Conservation (phyloP, 805 yeast species). For the Saccharomycopsis lassenensis region DNA sequence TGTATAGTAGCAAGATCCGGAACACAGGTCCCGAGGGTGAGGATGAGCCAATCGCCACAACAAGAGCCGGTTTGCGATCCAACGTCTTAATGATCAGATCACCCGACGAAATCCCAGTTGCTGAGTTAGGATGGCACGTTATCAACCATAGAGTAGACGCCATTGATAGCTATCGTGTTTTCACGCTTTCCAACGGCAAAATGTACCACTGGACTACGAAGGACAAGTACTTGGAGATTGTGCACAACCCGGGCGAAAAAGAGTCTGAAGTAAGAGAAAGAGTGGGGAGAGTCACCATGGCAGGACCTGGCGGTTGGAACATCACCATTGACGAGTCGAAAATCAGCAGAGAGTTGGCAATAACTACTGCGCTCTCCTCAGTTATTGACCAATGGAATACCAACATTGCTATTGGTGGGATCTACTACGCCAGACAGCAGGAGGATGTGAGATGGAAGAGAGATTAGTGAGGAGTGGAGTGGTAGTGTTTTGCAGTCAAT, state of each 20-base stretch:
- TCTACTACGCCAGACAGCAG: conserved; percentile 43
- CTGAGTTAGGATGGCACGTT: conserved; percentile 56
- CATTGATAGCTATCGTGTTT: conserved; percentile 47
- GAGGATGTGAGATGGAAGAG: conserved; percentile 45
- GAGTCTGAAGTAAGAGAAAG: conserved; percentile 55
- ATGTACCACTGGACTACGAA: conserved; percentile 57
- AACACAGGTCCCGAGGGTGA: conserved; percentile 37
- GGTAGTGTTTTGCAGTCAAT: too few species aligned
- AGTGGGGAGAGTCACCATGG: conserved; percentile 47
- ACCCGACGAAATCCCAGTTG: conserved; percentile 33
- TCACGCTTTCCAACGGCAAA: conserved; percentile 46
- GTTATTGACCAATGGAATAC: conserved; percentile 63
- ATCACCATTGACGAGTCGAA: conserved; percentile 42
- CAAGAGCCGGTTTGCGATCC: conserved; percentile 51
- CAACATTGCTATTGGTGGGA: conserved; percentile 49
- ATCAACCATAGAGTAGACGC: conserved; percentile 52
- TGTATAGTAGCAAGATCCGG: conserved; percentile 33
- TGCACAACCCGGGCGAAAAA: conserved; percentile 49
- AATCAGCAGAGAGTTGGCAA: conserved; percentile 47
- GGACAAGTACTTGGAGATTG: conserved; percentile 48
- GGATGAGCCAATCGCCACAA: conserved; percentile 46
- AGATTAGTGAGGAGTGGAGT: conserved; percentile 29
- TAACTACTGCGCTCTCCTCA: conserved; percentile 48
- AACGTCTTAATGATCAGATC: conserved; percentile 46
- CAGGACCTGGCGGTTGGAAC: conserved; percentile 44